Percentiles rank a stretch among this genome's conserved stretches.
Evolutionary conservation across 768 basidiomycete species (phyloP).

Genomic region (Trametes gibbosa): DNA sequence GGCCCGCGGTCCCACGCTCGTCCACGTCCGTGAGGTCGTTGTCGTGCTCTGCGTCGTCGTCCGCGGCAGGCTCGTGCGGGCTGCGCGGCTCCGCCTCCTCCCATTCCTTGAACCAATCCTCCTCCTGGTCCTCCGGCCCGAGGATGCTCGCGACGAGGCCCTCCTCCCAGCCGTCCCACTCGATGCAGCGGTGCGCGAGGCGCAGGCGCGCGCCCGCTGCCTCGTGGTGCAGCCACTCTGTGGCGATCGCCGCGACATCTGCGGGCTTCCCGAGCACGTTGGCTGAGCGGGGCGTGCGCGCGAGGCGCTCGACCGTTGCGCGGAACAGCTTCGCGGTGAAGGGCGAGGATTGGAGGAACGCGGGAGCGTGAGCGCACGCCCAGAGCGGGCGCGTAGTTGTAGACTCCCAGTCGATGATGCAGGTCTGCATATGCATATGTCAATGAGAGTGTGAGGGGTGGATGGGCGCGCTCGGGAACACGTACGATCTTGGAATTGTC

Average conservation of each 20-base stretch:
- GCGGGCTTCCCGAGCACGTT: constrained; percentile 20
- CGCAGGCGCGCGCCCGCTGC: constrained; percentile 61
- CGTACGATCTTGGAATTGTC: constrained; percentile 72
- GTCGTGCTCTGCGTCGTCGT: constrained; percentile 10
- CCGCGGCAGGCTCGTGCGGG: neutral
- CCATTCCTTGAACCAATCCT: constrained; percentile 63
- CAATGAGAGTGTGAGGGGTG: neutral
- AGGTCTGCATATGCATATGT: no score
- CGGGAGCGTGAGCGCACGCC: constrained; percentile 80
- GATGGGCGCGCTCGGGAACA: constrained; percentile 5
- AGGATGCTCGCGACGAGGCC: constrained; percentile 74
- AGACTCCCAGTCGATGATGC: constrained; percentile 89
- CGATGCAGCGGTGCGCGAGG: constrained; percentile 74
- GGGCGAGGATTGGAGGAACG: constrained; percentile 74
- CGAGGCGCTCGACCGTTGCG: constrained; percentile 54
- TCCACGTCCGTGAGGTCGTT: neutral
- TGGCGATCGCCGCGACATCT: constrained; percentile 46
- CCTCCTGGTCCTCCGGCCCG: constrained; percentile 67
- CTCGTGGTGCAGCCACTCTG: constrained; percentile 77
- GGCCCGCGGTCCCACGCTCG: no score
- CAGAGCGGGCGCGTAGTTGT: constrained; percentile 85
- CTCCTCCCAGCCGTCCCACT: constrained; percentile 94
- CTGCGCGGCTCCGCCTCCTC: constrained; percentile 3
- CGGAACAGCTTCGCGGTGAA: constrained; percentile 74
- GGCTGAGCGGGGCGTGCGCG: constrained; percentile 24